These are phyloP conservation scores for Colletotrichum sp. DNA, from an alignment of 2,329 filamentous ascomycete species.

Conservation along the genomic window DNA sequence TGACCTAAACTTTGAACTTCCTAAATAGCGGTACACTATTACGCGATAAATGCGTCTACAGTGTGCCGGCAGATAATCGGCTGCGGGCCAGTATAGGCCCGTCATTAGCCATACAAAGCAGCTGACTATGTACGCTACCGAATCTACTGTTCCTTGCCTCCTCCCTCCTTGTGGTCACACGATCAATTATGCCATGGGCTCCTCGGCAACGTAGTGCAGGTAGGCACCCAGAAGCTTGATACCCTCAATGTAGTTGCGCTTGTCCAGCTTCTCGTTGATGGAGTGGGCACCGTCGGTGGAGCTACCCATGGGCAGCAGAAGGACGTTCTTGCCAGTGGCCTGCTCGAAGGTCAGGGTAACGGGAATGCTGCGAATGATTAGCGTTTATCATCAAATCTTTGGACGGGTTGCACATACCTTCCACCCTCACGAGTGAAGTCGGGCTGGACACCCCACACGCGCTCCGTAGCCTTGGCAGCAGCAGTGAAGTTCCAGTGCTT, in stretches of 20 bases:
- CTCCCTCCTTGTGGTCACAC: background rate
- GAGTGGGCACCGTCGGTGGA: constrained; percentile 96
- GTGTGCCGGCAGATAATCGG: background rate
- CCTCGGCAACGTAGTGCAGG: constrained; percentile 93
- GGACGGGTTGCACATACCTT: constrained; percentile 58
- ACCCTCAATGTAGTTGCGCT: constrained; percentile 96
- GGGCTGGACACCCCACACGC: constrained; percentile 91
- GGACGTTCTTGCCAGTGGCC: constrained; percentile 96
- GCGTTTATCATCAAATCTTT: background rate
- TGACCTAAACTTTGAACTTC: background rate
- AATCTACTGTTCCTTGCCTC: background rate
- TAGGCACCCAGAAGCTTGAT: constrained; percentile 96
- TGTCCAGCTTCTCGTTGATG: constrained; percentile 98
- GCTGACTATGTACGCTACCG: background rate
- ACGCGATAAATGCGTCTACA: background rate
- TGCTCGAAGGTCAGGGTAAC: constrained; percentile 97
- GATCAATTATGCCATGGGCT: constrained; percentile 59
- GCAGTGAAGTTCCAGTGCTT: constrained; percentile 99
- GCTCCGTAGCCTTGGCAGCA: constrained; percentile 93
- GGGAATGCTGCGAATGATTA: constrained; percentile 72
- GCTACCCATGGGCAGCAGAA: constrained; percentile 95
- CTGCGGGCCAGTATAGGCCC: background rate
- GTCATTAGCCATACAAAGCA: background rate
- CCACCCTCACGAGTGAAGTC: constrained; percentile 97
- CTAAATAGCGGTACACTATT: background rate